Base-by-base conservation (phyloP, 1,139 yeast species). In the Saccharomyces uvarum region DNA sequence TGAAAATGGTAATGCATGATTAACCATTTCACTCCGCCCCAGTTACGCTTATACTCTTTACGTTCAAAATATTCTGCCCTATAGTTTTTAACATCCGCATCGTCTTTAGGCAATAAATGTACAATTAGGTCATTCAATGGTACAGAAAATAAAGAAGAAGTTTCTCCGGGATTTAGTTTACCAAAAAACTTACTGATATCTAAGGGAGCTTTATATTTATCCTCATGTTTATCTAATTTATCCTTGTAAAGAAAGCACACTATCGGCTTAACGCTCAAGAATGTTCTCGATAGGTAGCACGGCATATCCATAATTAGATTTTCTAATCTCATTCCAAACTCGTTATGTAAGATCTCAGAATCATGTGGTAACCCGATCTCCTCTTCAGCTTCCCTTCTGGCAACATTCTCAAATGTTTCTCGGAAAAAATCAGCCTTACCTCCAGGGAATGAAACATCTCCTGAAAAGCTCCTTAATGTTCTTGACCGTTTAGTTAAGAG, bases 391-490 rank as follows among this genome's bases (percentile, higher is more conserved):
- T 90, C 97, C 51, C 97, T 75, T 57, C 95, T 74, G 0, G 96
- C 84, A 41, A 86, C 84, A 53, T 77, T 77, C 77, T 86, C 85
- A 58, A 86, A 88, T 14, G 81, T 69, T 67, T 89, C 97, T 3
- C 73, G 64, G 0, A 77, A 81, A 49, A 64, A 68, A 67, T 89
- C 96, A 5, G 93, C 87, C 65, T 83, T 84, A 2, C 97, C 97
- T 2, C 97, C 97, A 2, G 97, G 97, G 21, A 90, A 74, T 3
- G 96, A 86, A 13, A 88, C 86, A 67, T 90, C 96, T 5, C 97
- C 96, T 0, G 95, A 86, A 70, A 88, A 90, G 54, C 80, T 80
- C 49, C 84, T 75, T 62, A 90, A 73, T 52, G 78, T 76, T 51
- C 87, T 76, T 11, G 95, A 84, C 59, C 97, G 72, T 64, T 85